Evolutionary conservation across 345 rosid species (phyloP).

Genomic region (Kandelia obovata): DNA sequence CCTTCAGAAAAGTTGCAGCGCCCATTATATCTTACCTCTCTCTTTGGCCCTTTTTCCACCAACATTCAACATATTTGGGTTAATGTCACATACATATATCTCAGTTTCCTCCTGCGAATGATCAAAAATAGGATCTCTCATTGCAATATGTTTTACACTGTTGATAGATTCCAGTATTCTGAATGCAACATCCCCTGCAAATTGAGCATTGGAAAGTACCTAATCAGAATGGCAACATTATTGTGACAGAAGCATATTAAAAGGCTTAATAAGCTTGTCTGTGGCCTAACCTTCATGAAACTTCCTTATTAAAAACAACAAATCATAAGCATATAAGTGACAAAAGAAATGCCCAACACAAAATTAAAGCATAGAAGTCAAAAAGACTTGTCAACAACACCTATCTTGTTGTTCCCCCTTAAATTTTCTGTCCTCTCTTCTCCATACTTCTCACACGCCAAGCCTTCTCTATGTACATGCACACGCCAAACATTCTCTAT

Average conservation of each 20-base stretch:
- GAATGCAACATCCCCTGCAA: slow-evolving; percentile 93
- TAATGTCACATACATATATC: slow-evolving; percentile 87
- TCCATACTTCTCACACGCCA: background rate
- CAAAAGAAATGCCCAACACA: too few relatives aligned
- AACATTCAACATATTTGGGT: slow-evolving; percentile 83
- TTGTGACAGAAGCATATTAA: background rate
- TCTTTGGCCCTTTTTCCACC: slow-evolving; percentile 77
- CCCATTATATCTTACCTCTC: slow-evolving; percentile 49
- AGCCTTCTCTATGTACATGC: background rate
- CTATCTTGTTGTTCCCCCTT: too few relatives aligned
- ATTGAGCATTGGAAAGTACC: slow-evolving; percentile 11
- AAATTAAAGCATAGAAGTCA: too few relatives aligned
- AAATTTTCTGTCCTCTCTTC: too few relatives aligned
- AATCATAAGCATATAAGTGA: background rate
- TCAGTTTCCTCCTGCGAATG: slow-evolving; percentile 64
- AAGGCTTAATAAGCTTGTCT: background rate
- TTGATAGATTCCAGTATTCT: slow-evolving; percentile 62
- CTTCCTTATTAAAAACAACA: background rate
- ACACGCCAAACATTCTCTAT: background rate
- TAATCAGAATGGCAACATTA: background rate
- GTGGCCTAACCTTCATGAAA: background rate
- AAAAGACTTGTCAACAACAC: too few relatives aligned
- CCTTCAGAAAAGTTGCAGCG: background rate
- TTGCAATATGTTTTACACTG: slow-evolving; percentile 54
- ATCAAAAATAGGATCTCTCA: slow-evolving; percentile 52